Conservation (phyloP, 148 eudicot species). For the Amaranthus hypochondriacus region DNA sequence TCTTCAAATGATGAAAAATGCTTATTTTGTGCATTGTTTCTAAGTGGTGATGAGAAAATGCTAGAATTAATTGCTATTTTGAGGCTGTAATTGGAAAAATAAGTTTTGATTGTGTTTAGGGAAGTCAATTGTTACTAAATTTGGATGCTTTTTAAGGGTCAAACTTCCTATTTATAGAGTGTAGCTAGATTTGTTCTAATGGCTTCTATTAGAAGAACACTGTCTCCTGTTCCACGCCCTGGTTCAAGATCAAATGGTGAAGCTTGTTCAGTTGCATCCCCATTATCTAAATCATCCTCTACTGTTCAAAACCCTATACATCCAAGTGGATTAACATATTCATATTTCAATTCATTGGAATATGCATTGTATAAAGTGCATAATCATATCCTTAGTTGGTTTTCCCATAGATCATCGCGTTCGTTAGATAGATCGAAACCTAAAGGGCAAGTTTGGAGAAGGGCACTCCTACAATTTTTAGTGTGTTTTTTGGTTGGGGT, state of each 20-base stretch:
- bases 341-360: slow-evolving; percentile 41
- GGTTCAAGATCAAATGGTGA: slow-evolving; percentile 52
- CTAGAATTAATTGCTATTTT: slow-evolving; percentile 6
- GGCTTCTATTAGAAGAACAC: slow-evolving; percentile 77
- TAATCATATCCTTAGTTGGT: slow-evolving; percentile 46
- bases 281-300: slow-evolving; percentile 66
- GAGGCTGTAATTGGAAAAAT: slow-evolving; percentile 1
- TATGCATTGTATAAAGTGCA: slow-evolving; percentile 53
- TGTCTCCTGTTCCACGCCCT: slow-evolving; percentile 70
- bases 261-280: slow-evolving; percentile 59
- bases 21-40: slow-evolving; percentile 10
- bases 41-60: neutral
- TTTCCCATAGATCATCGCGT: slow-evolving; percentile 56
- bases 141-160: slow-evolving; percentile 16
- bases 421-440: slow-evolving; percentile 54
- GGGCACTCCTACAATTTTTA: slow-evolving; percentile 47
- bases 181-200: slow-evolving; percentile 26
- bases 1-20: neutral
- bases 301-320: slow-evolving; percentile 35
- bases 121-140: neutral
- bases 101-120: slow-evolving; percentile 7
- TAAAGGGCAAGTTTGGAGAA: slow-evolving; percentile 58
- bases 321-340: slow-evolving; percentile 31
- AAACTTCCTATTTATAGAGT: neutral
- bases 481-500: slow-evolving; percentile 60